Base-by-base conservation (phyloP, 2,329 filamentous ascomycete species). In the Neoascochyta sp. region DNA sequence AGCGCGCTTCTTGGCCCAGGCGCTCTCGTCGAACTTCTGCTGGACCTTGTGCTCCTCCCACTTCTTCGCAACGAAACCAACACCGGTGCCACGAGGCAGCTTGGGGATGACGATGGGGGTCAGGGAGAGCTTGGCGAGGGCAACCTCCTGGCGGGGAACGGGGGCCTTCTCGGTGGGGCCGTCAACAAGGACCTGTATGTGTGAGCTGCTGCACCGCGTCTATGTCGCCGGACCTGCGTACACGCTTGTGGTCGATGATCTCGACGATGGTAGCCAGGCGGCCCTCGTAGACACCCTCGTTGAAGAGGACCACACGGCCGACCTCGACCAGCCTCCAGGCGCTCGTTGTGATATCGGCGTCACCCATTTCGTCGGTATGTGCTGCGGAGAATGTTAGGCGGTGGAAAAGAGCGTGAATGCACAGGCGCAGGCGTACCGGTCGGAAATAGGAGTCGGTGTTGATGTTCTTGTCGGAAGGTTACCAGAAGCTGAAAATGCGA, bases 231-330 rank as follows among this genome's bases (percentile, higher is more conserved):
- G 27, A 11, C 34, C 32, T 66, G 87, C 92, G 68, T 94, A 98
- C 92, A 75, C 92, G 88, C 81, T 95, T 95, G 84, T 98, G 90
- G 76, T 98, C 92, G 75, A 98, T 92, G 73, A 98, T 96, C 82
- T 98, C 90, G 73, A 95, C 88, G 65, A 98, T 90, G 63, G 82
- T 76, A 63, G 89, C 93, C 62, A 96, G 80, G 69, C 86, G 86
- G 75, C 89, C 89, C 57, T 76, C 74, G 75, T 74, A 85, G 60
- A 82, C 81, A 65, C 88, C 84, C 66, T 78, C 74, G 71, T 86
- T 83, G 75, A 96, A 82, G 70, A 94, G 81, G 69, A 95, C 83
- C 66, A 98, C 81, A 69, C 92, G 88, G 81, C 92, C 92, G 71
- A 95, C 86, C 83, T 98, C 89, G 70, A 98, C 89, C 73, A 88